Conservation (phyloP, 768 basidiomycete species). For the Mrakia gelida region DNA sequence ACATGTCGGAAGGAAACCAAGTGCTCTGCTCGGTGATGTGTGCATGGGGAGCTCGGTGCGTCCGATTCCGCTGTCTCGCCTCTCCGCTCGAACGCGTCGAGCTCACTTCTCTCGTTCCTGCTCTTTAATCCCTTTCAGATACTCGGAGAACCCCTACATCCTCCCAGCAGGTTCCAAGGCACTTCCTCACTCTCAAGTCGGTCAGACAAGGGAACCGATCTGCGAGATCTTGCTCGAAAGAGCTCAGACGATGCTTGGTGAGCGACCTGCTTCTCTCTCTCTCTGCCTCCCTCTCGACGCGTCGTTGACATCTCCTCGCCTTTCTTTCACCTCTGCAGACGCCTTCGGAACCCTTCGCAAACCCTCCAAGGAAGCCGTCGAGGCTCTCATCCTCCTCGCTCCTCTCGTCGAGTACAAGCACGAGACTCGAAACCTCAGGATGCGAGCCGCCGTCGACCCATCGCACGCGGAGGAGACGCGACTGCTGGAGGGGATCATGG, state of each 20-base stretch:
- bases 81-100: not conserved
- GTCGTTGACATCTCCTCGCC: not conserved
- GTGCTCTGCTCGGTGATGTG: not conserved
- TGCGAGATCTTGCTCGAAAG: not conserved
- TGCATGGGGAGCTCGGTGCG: not conserved
- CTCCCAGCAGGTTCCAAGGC: not conserved
- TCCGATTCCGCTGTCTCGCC: not conserved
- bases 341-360: not conserved
- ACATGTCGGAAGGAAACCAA: not conserved
- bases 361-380: not conserved
- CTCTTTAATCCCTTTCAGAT: not conserved
- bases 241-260: slow-evolving; percentile 3
- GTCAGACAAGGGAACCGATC: not conserved
- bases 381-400: not conserved
- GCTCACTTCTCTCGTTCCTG: not conserved
- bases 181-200: not conserved
- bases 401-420: slow-evolving; percentile 57
- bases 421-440: slow-evolving; percentile 76
- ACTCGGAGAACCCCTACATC: not conserved
- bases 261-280: not conserved
- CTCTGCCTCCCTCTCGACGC: not conserved
- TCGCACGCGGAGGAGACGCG: slow-evolving; percentile 59
- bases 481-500: not conserved
- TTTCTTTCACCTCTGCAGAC: not conserved
- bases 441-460: slow-evolving; percentile 73